Evolutionary conservation across 768 basidiomycete genomes (phyloP).

Genomic region (Auriscalpium microsporum): DNA sequence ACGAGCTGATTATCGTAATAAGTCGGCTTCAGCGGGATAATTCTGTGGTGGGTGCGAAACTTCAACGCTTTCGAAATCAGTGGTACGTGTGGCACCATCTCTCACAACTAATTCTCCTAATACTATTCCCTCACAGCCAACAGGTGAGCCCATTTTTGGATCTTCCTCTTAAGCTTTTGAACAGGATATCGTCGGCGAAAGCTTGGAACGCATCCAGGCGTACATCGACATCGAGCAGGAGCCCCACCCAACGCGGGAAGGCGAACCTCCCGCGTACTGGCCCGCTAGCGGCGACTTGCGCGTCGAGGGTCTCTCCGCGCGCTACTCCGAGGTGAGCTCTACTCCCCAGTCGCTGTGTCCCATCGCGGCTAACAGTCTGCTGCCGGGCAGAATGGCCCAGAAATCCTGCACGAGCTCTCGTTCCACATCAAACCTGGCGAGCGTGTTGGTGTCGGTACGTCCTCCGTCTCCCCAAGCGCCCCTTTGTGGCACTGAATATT

Average conservation of each 20-base stretch:
- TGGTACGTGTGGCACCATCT: conserved; percentile 19
- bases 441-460: conserved; percentile 45
- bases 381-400: conserved; percentile 36
- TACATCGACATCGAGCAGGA: conserved; percentile 53
- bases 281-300: conserved; percentile 47
- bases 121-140: conserved; percentile 1
- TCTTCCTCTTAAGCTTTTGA: neutral
- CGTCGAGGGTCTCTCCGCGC: conserved; percentile 44
- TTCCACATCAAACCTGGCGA: conserved; percentile 49
- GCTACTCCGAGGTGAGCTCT: conserved; percentile 30
- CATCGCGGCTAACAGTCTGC: too few relatives aligned
- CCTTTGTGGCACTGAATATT: neutral
- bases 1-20: neutral
- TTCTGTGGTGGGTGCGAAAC: conserved; percentile 41
- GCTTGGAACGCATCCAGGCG: conserved; percentile 43
- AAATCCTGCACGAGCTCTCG: conserved; percentile 43
- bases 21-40: conserved; percentile 48
- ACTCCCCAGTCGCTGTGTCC: too few relatives aligned
- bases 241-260: conserved; percentile 28
- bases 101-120: neutral
- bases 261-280: conserved; percentile 57
- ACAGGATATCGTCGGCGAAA: conserved; percentile 8
- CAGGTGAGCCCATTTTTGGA: conserved; percentile 13
- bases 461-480: neutral
- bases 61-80: conserved; percentile 38